These are phyloP conservation scores for Neurospora sp. DNA, from an alignment of 495 filamentous ascomycete genomes.

Conservation along the genomic window DNA sequence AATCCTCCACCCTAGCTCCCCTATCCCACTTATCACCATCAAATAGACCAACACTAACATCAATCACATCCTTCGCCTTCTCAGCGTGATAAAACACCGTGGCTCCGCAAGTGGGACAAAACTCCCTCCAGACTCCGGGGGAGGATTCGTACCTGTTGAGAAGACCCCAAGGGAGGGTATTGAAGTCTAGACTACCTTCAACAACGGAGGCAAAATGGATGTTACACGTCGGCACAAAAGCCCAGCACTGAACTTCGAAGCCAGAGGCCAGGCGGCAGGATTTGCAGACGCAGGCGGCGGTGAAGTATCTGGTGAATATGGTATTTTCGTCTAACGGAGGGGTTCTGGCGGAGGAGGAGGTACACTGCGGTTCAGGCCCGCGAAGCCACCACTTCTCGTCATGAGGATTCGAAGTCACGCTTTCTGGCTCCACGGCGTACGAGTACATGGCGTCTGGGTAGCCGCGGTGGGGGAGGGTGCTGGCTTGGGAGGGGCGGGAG, in stretches of 20 bases:
- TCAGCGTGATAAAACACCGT: conserved; percentile 57
- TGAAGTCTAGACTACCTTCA: conserved; percentile 31
- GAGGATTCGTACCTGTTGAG: conserved; percentile 47
- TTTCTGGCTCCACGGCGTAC: conserved; percentile 24
- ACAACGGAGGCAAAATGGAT: conserved; percentile 32
- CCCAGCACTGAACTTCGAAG: conserved; percentile 60
- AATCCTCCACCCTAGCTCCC: conserved; percentile 47
- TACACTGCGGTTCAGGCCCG: conserved; percentile 8
- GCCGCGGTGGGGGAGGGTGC: conserved; percentile 14
- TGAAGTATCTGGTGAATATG: conserved; percentile 40
- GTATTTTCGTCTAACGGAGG: not conserved
- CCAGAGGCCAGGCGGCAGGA: conserved; percentile 54
- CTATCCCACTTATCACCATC: conserved; percentile 24
- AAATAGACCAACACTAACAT: conserved; percentile 55
- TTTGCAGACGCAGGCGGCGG: conserved; percentile 55
- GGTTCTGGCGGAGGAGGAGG: conserved; percentile 1
- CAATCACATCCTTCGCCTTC: conserved; percentile 47
- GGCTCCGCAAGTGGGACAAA: conserved; percentile 55
- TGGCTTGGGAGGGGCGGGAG: conserved; percentile 26
- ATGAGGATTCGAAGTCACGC: conserved; percentile 31
- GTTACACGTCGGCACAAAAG: conserved; percentile 54
- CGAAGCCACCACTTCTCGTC: conserved; percentile 30
- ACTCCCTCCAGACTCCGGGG: conserved; percentile 46
- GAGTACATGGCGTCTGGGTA: conserved; percentile 27
- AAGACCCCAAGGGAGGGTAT: conserved; percentile 22